These are phyloP conservation scores for Teratosphaeria viscida DNA, from an alignment of 2,329 filamentous ascomycete genomes.

Conservation along the genomic window DNA sequence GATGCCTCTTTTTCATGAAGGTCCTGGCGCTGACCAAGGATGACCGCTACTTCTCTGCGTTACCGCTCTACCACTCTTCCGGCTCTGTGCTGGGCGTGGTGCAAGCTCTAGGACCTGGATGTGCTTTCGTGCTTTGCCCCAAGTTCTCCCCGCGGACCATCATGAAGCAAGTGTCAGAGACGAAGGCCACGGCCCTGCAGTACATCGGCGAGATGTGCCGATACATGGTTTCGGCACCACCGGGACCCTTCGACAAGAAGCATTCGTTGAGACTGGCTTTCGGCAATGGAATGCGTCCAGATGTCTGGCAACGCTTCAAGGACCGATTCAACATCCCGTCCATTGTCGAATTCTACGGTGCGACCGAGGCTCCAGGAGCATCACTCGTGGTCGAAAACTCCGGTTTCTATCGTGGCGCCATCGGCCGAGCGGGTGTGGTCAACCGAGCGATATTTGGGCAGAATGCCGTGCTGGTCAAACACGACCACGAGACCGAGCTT, in stretches of 20 bases:
- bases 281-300: constrained; percentile 71
- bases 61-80: constrained; percentile 83
- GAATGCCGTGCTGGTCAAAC: constrained; percentile 49
- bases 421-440: constrained; percentile 61
- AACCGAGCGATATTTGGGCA: constrained; percentile 44
- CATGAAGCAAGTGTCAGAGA: constrained; percentile 64
- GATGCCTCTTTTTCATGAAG: constrained; percentile 14
- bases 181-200: constrained; percentile 64
- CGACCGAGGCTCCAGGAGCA: constrained; percentile 47
- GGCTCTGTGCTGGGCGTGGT: constrained; percentile 60
- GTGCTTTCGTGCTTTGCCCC: constrained; percentile 60
- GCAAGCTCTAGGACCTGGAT: constrained; percentile 43
- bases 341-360: constrained; percentile 29
- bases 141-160: constrained; percentile 70
- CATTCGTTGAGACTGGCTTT: constrained; percentile 67
- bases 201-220: constrained; percentile 84
- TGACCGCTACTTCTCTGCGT: constrained; percentile 74
- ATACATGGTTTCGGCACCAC: constrained; percentile 60
- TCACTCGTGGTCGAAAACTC: constrained; percentile 67
- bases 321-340: constrained; percentile 47
- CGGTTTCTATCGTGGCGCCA: constrained; percentile 62
- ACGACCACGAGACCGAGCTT: constrained; percentile 61
- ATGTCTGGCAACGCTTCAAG: constrained; percentile 72
- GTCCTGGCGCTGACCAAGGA: constrained; percentile 56
- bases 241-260: constrained; percentile 57